These are phyloP conservation scores for Pleodorina starrii DNA, from an alignment of 139 green algal species.

Conservation along the genomic window DNA sequence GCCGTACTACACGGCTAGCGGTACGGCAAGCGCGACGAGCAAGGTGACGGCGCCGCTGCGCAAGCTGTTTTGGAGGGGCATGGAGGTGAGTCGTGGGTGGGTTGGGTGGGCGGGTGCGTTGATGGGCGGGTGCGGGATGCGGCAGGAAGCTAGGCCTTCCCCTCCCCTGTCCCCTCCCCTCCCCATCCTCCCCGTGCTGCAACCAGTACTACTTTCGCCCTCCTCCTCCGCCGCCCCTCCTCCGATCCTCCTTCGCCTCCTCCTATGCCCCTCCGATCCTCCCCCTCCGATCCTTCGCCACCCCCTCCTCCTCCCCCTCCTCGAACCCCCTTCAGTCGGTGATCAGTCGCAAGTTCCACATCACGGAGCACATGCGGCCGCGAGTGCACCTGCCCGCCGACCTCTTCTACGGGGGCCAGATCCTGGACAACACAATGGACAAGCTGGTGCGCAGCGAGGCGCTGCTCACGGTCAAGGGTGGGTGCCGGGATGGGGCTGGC, in stretches of 20 bases:
- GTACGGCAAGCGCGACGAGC: background rate
- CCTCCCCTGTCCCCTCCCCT: no score
- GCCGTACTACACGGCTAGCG: conserved; percentile 39
- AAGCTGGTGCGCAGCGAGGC: conserved; percentile 13
- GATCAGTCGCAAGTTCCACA: conserved; percentile 28
- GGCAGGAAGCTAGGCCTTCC: no score
- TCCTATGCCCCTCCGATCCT: no score
- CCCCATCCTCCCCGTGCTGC: no score
- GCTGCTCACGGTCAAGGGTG: conserved; percentile 40
- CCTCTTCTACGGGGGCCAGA: conserved; percentile 53
- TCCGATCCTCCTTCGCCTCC: no score
- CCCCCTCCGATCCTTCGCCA: no score
- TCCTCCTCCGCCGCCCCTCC: no score
- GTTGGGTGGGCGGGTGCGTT: background rate
- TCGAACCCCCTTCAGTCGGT: no score
- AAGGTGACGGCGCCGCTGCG: background rate
- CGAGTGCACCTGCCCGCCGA: conserved; percentile 35
- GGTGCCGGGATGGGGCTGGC: background rate
- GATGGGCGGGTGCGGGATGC: background rate
- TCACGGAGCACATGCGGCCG: conserved; percentile 38
- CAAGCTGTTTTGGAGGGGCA: conserved; percentile 38
- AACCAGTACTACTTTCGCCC: no score
- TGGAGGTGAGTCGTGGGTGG: conserved; percentile 11
- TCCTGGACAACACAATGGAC: conserved; percentile 56
- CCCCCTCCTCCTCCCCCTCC: no score